Conservation (phyloP, 2,329 filamentous ascomycete genomes). For the Xylaria sp. region DNA sequence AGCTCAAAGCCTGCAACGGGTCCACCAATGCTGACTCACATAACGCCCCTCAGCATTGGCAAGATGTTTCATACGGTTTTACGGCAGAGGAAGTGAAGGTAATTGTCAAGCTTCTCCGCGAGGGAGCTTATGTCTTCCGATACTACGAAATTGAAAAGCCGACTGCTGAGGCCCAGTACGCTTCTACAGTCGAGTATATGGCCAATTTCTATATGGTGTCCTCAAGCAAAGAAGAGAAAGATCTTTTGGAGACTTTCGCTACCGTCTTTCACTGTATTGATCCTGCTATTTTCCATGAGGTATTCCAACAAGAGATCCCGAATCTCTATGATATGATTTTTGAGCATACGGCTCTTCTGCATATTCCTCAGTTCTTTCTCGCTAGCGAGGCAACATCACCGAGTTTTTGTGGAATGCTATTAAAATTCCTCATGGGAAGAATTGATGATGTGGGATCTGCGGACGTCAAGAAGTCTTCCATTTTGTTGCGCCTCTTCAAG, state of each 20-base stretch:
- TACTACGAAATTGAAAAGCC: conserved; percentile 94
- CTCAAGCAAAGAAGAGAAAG: conserved; percentile 95
- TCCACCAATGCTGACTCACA: conserved; percentile 72
- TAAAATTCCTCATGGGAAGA: conserved; percentile 96
- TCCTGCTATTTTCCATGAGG: conserved; percentile 96
- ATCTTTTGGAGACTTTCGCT: conserved; percentile 94
- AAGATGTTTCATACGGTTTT: conserved; percentile 94
- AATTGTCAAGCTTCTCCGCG: conserved; percentile 94
- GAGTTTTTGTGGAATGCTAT: conserved; percentile 96
- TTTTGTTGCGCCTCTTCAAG: conserved; percentile 93
- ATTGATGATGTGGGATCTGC: conserved; percentile 93
- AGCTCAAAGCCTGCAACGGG: conserved; percentile 88
- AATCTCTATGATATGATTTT: conserved; percentile 98
- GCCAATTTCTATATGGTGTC: conserved; percentile 94
- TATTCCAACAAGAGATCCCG: conserved; percentile 96
- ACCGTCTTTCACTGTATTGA: conserved; percentile 99
- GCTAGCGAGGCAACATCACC: conserved; percentile 98
- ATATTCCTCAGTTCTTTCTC: conserved; percentile 97
- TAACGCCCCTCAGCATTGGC: conserved; percentile 87
- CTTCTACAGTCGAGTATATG: conserved; percentile 88
- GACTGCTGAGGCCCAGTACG: conserved; percentile 71
- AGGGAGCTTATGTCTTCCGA: conserved; percentile 93
- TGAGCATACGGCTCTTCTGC: conserved; percentile 89
- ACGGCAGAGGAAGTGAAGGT: conserved; percentile 96
- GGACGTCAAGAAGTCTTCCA: conserved; percentile 90